Base-by-base conservation (phyloP, 805 yeast species). In the Lipomyces oligophaga region DNA sequence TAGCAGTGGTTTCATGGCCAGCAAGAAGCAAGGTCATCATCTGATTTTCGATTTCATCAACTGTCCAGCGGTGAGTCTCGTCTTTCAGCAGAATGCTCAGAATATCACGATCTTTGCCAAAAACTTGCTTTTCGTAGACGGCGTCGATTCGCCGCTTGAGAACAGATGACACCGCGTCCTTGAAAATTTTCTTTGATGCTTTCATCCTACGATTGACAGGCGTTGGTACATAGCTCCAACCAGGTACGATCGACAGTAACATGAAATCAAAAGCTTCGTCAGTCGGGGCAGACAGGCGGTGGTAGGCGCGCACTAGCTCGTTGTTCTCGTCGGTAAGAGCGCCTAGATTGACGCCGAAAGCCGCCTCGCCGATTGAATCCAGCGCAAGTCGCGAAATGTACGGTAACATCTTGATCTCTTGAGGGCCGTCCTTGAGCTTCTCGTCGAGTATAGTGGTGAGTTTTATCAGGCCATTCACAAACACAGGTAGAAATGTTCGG, bases 1-100 rank as follows among this genome's bases (percentile, higher is more conserved):
- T 36, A n/a, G 50, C 40, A 5, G 55, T 52, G 15, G 53, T 52
- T 24, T 52, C 55, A 26, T 52, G 55, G 25, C 55, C 55, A 4
- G 53, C 55, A 13, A 48, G 45, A 8, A 52, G 42, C 30, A 52
- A 44, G 3, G 50, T 47, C 52, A 52, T 46, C 25, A 47, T 26
- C 34, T 52, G 55, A 18, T 47, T 43, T 37, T 43, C 47, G 24
- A 52, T 41, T 16, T 47, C 53, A 7, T 52, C 52, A 19, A 48
- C 32, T 1, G 51, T 46, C 51, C 51, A 50, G 19, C 21, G 19
- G 16, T 44, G 50, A 13, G 22, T 15, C 24, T 22, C 26, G 19
- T 48, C 55, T 15, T 38, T 34, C 16, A 50, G 41, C 34, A 50
- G 18, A 6, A 46, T 35, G n/a, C 49, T 43, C 18, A 50, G 21